Conservation (phyloP, 225 moss, liverwort and hornwort species). For the Asterella californica region DNA sequence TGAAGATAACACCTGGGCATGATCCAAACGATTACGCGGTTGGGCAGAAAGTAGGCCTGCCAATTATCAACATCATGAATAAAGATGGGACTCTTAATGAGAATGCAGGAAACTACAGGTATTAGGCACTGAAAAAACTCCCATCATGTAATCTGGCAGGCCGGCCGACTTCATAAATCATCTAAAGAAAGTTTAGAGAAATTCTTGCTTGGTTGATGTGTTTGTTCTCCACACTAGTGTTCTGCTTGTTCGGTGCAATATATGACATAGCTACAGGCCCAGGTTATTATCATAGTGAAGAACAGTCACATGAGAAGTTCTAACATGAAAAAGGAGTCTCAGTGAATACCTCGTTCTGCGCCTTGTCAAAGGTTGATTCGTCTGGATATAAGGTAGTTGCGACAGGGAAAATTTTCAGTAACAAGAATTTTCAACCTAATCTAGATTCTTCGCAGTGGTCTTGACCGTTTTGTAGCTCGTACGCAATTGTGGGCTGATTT, state of each 20-base stretch:
- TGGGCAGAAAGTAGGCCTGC: constrained; percentile 74
- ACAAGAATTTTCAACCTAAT: not conserved
- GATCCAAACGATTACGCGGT: constrained; percentile 89
- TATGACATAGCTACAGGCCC: no score
- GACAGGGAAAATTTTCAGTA: not conserved
- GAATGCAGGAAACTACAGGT: constrained; percentile 81
- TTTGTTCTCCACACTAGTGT: not conserved
- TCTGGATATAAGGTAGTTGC: not conserved
- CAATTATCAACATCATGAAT: constrained; percentile 80
- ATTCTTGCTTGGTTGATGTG: not conserved
- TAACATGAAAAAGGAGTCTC: no score
- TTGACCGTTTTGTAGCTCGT: constrained; percentile 81
- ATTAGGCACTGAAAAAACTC: not conserved
- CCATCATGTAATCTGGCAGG: not conserved
- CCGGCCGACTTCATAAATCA: not conserved
- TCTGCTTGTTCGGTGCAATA: not conserved
- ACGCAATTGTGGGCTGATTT: constrained; percentile 78
- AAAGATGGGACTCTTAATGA: constrained; percentile 88
- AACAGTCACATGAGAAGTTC: no score
- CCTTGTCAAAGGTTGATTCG: not conserved
- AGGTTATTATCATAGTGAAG: no score
- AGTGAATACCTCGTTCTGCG: no score
- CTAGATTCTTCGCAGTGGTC: constrained; percentile 46
- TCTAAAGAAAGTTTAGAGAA: not conserved
- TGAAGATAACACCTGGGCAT: constrained; percentile 93